Conservation (phyloP, 2,329 filamentous ascomycete genomes). For the Exophiala dermatitidis region DNA sequence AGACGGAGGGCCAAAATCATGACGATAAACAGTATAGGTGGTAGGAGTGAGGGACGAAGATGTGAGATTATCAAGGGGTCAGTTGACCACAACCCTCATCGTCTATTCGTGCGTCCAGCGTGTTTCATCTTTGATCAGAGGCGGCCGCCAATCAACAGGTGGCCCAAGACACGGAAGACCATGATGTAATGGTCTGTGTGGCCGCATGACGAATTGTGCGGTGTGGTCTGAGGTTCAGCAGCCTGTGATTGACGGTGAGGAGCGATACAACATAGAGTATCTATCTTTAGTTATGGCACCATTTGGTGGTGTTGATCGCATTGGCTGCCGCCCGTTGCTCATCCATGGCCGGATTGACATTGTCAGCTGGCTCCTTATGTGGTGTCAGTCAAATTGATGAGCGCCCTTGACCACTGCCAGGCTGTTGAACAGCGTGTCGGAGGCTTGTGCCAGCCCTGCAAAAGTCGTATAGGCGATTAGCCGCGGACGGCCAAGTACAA, state of each 20-base stretch:
- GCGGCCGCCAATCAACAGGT: constrained; percentile 11
- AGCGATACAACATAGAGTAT: neutral
- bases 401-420: neutral
- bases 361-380: neutral
- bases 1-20: no score
- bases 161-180: constrained; percentile 2
- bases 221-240: constrained; percentile 6
- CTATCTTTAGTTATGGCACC: neutral
- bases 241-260: neutral
- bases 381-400: neutral
- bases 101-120: constrained; percentile 15
- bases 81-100: constrained; percentile 13
- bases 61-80: constrained; percentile 10
- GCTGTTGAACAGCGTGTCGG: neutral
- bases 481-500: neutral
- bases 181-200: constrained; percentile 17
- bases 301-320: neutral
- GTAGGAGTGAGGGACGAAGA: neutral
- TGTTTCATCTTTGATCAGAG: constrained; percentile 17
- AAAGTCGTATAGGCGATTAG: neutral
- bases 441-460: neutral
- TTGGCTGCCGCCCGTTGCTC: neutral
- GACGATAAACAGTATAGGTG: no score
- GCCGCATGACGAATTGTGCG: constrained; percentile 10
- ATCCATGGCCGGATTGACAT: neutral